Conservation (phyloP, 176 grass and related monocot genomes). For the Oryza nivara region DNA sequence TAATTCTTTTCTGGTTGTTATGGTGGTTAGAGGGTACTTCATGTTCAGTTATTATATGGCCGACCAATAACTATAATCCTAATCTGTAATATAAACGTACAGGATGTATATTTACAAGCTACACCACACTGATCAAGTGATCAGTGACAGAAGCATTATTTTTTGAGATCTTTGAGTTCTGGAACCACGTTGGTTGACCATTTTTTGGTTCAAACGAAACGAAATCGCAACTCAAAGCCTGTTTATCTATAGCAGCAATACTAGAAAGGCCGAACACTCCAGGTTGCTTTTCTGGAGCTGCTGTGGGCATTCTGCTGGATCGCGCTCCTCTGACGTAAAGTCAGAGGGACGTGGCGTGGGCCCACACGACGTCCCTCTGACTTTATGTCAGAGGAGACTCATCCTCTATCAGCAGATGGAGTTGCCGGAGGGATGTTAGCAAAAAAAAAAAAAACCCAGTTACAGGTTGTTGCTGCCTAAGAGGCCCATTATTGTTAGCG, state of each 20-base stretch:
- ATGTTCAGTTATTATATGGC: no score
- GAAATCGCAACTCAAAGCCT: conserved; percentile 34
- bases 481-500: conserved; percentile 13
- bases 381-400: conserved; percentile 85
- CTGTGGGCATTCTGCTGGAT: no score
- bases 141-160: conserved; percentile 43
- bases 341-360: no score
- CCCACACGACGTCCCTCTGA: no score
- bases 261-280: conserved; percentile 33
- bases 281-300: conserved; percentile 18
- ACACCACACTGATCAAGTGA: conserved; percentile 11
- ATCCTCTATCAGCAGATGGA: conserved; percentile 44
- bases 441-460: conserved; percentile 37
- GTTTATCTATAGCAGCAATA: conserved; percentile 30
- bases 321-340: no score
- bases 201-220: conserved; percentile 44
- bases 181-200: conserved; percentile 33
- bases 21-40: no score
- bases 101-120: background rate
- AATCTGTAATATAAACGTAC: no score
- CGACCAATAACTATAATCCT: no score
- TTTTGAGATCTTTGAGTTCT: conserved; percentile 28
- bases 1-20: no score
- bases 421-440: conserved; percentile 42
- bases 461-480: conserved; percentile 34